These are phyloP conservation scores for Asterionellopsis glacialis DNA, from an alignment of 108 stramenopile species.

Conservation along the genomic window DNA sequence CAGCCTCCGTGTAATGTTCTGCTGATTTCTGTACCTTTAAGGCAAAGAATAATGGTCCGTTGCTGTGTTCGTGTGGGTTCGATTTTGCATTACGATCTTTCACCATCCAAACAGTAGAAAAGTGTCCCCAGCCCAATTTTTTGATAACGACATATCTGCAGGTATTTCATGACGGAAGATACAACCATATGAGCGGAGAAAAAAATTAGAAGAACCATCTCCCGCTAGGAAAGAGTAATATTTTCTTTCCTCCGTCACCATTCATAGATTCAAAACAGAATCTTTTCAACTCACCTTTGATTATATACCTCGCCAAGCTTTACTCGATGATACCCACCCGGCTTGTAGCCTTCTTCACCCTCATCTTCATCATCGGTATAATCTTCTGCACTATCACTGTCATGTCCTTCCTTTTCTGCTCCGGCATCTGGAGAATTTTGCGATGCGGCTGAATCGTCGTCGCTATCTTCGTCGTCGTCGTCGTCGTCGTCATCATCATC, in stretches of 20 bases:
- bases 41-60: slow-evolving; percentile 61
- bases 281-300: slow-evolving; percentile 58
- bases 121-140: slow-evolving; percentile 99
- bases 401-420: slow-evolving; percentile 22
- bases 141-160: slow-evolving; percentile 90
- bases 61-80: slow-evolving; percentile 7
- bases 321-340: slow-evolving; percentile 95
- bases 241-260: not conserved
- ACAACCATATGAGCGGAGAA: not conserved
- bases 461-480: slow-evolving; percentile 11
- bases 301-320: slow-evolving; percentile 92
- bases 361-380: slow-evolving; percentile 95
- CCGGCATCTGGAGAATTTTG: no score
- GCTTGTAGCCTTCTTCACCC: slow-evolving; percentile 85
- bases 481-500: slow-evolving; percentile 21
- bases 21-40: slow-evolving; percentile 98
- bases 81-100: slow-evolving; percentile 50
- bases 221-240: not conserved
- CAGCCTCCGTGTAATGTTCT: slow-evolving; percentile 96
- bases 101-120: slow-evolving; percentile 97
- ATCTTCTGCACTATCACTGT: slow-evolving; percentile 79
- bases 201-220: slow-evolving; percentile 1
- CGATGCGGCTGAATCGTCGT: slow-evolving; percentile 14
- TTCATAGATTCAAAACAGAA: slow-evolving; percentile 10
- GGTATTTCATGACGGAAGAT: slow-evolving; percentile 1